A percentile compares a stretch with the other conserved stretches of the same genome.
phyloP scores from a whole-genome alignment of 495 filamentous ascomycete species.

The Neurospora terricola region DNA sequence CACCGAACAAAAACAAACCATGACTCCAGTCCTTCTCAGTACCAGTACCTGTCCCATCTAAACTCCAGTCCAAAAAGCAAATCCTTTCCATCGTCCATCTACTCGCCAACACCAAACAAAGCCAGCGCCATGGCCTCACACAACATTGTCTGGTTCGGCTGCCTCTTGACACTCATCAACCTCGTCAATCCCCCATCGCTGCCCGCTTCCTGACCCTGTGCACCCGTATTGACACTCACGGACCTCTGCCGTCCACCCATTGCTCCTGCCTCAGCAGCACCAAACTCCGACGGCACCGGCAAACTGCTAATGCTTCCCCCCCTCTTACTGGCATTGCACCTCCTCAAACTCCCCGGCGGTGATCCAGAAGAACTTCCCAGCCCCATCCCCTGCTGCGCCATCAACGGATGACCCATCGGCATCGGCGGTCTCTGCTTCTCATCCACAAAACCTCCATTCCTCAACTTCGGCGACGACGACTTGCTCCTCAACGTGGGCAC shows the following conservation, averaged over 20 bases:
- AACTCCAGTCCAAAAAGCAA: neutral
- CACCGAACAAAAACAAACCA: neutral
- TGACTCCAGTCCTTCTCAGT: neutral
- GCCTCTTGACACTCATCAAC: slow-evolving; percentile 18
- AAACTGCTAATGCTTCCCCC: neutral
- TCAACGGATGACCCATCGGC: neutral
- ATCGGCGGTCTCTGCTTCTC: neutral
- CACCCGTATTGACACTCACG: neutral
- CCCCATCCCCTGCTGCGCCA: neutral
- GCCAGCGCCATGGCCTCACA: slow-evolving; percentile 25
- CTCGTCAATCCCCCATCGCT: slow-evolving; percentile 17
- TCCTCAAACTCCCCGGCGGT: slow-evolving; percentile 1
- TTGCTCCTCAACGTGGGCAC: slow-evolving; percentile 1
- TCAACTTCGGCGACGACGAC: neutral
- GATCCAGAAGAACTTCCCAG: neutral
- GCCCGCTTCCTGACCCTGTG: neutral
- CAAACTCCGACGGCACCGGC: neutral
- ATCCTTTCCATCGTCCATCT: neutral
- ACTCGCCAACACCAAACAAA: slow-evolving; percentile 19
- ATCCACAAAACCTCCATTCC: neutral
- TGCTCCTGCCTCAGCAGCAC: neutral
- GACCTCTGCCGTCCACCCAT: neutral
- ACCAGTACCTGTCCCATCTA: neutral
- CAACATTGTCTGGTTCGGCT: slow-evolving; percentile 15
- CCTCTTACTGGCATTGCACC: slow-evolving; percentile 10